phyloP scores from a whole-genome alignment of 2,329 filamentous ascomycete genomes.

The Apiospora aurea region DNA sequence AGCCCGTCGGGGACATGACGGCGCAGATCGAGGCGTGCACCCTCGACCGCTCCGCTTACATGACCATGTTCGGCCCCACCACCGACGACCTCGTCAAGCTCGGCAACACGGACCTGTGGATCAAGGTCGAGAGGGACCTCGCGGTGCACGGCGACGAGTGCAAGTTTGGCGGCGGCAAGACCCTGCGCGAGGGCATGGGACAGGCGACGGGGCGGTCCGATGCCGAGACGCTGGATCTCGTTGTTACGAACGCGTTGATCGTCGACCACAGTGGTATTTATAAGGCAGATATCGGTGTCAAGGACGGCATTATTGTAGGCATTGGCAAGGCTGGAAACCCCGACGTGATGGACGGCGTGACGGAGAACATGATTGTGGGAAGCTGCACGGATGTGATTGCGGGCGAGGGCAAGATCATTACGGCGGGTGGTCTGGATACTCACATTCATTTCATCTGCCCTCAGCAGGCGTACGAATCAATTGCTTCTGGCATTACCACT shows the following conservation, averaged over 20 bases:
- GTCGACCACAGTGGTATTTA: conserved; percentile 93
- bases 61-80: conserved; percentile 91
- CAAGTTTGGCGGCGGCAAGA: conserved; percentile 94
- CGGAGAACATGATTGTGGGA: conserved; percentile 80
- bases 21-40: conserved; percentile 66
- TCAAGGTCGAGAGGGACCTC: conserved; percentile 86
- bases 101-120: conserved; percentile 86
- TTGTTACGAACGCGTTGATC: conserved; percentile 88
- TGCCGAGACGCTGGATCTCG: conserved; percentile 78
- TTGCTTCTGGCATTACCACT: conserved; percentile 87
- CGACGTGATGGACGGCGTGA: conserved; percentile 93
- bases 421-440: conserved; percentile 86
- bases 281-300: conserved; percentile 96
- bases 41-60: conserved; percentile 82
- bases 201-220: conserved; percentile 82
- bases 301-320: conserved; percentile 82
- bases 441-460: conserved; percentile 97
- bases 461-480: conserved; percentile 84
- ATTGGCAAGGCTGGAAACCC: conserved; percentile 97
- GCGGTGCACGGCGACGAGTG: conserved; percentile 92
- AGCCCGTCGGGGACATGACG: conserved; percentile 59
- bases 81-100: conserved; percentile 85
- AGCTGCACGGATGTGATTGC: conserved; percentile 92
- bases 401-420: conserved; percentile 88
- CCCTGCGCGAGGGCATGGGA: conserved; percentile 92